phyloP scores from a whole-genome alignment of 257 asterid genomes.

The Plectranthus barbatus region DNA sequence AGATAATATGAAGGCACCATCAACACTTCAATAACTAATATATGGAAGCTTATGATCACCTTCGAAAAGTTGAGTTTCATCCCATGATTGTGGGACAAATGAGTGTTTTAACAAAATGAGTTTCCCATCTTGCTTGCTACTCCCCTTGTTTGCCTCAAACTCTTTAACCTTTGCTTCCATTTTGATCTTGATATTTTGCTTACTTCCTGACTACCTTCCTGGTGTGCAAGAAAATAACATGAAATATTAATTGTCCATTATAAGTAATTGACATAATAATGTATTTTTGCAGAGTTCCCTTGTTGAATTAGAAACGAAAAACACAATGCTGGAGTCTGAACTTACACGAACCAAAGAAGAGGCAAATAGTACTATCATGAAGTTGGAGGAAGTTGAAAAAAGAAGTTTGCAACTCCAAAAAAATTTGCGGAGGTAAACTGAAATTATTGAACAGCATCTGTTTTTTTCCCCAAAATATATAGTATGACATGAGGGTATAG shows the following conservation, averaged over 20 bases:
- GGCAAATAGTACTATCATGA: slow-evolving; percentile 40
- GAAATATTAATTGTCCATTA: not conserved
- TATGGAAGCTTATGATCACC: not conserved
- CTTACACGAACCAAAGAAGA: slow-evolving; percentile 67
- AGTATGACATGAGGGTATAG: not conserved
- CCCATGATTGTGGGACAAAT: not conserved
- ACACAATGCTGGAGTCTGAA: slow-evolving; percentile 56
- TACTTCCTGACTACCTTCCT: not conserved
- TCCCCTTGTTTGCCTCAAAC: not conserved
- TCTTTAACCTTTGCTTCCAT: not conserved
- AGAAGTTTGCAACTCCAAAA: slow-evolving; percentile 57
- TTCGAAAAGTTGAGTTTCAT: not conserved
- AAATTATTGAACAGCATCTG: not conserved
- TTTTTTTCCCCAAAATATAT: not conserved
- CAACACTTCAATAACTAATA: not conserved
- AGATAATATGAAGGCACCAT: not conserved
- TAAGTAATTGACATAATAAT: slow-evolving; percentile 11
- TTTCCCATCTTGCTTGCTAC: not conserved
- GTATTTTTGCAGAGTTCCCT: slow-evolving; percentile 52
- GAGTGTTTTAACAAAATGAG: not conserved
- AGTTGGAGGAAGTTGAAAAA: slow-evolving; percentile 73
- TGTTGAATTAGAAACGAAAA: slow-evolving; percentile 52
- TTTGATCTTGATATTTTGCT: not conserved
- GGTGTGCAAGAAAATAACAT: not conserved
- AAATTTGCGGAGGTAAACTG: slow-evolving; percentile 59